Conservation (phyloP, 2,329 filamentous ascomycete species). For the Orbilia javanica region DNA sequence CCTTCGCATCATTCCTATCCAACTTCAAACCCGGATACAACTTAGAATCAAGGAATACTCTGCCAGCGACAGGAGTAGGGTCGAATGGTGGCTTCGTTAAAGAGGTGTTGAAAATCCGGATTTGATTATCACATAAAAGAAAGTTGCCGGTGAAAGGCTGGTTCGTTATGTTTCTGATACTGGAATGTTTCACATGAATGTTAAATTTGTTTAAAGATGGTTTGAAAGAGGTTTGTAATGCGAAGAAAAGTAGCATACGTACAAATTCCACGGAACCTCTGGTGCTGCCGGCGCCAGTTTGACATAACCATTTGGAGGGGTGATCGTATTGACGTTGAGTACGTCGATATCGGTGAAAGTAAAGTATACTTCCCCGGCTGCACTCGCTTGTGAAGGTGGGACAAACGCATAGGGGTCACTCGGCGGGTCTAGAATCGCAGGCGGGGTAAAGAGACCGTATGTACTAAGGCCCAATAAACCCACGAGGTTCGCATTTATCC, state of each 20-base stretch:
- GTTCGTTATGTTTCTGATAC: constrained; percentile 69
- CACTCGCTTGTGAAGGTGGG: constrained; percentile 61
- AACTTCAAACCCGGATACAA: constrained; percentile 62
- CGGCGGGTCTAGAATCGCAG: constrained; percentile 67
- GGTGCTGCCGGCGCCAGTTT: constrained; percentile 13
- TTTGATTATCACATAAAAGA: constrained; percentile 67
- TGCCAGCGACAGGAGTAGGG: constrained; percentile 64
- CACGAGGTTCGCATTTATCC: constrained; percentile 67
- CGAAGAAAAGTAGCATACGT: neutral
- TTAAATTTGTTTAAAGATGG: constrained; percentile 64
- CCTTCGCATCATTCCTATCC: constrained; percentile 63
- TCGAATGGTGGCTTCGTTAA: constrained; percentile 64
- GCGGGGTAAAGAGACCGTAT: constrained; percentile 68
- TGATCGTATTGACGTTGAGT: no score
- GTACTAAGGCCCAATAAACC: constrained; percentile 67
- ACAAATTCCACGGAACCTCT: constrained; percentile 23
- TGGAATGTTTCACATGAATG: no score
- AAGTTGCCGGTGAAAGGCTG: constrained; percentile 69
- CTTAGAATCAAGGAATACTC: constrained; percentile 62
- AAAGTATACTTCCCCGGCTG: constrained; percentile 25
- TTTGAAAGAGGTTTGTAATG: no score
- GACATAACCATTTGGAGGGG: constrained; percentile 21
- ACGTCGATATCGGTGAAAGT: constrained; percentile 12
- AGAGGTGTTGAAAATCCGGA: constrained; percentile 67
- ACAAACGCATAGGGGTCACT: constrained; percentile 69